These are phyloP conservation scores for Acer campestre DNA, from an alignment of 345 rosid genomes.

Conservation along the genomic window DNA sequence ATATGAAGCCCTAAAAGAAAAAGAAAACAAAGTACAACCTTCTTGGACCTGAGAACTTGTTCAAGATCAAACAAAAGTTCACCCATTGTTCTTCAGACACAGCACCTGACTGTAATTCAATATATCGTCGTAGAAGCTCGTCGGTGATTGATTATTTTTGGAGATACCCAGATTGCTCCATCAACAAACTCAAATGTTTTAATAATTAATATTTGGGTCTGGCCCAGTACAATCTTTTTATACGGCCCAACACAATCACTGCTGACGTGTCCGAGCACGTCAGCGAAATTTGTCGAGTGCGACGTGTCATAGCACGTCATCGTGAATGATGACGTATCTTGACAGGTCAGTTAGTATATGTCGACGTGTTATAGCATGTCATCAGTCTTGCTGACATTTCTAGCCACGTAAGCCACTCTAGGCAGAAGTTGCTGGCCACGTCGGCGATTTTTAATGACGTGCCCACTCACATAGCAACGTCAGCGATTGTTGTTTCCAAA, in stretches of 20 bases:
- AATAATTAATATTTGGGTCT: background rate
- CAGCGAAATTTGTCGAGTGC: too few species aligned
- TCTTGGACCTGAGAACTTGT: constrained; percentile 30
- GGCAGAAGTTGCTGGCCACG: too few species aligned
- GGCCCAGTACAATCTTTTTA: background rate
- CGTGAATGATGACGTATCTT: too few species aligned
- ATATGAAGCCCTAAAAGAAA: background rate
- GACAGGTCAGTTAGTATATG: too few species aligned
- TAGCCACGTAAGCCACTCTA: too few species aligned
- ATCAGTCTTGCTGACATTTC: too few species aligned
- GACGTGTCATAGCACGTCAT: too few species aligned
- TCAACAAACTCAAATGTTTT: background rate
- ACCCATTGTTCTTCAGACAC: constrained; percentile 36
- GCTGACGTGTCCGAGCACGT: too few species aligned
- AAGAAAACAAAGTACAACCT: constrained; percentile 31
- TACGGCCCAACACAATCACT: background rate
- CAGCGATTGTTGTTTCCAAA: too few species aligned
- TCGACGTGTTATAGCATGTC: too few species aligned
- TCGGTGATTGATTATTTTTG: background rate
- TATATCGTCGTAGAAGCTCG: background rate
- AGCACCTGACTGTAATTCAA: background rate
- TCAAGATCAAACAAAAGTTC: constrained; percentile 43
- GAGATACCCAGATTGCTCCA: background rate
- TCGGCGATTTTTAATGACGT: too few species aligned
- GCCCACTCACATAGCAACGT: too few species aligned